phyloP scores from a whole-genome alignment of 495 filamentous ascomycete genomes.

The Podospora fimiseda region DNA sequence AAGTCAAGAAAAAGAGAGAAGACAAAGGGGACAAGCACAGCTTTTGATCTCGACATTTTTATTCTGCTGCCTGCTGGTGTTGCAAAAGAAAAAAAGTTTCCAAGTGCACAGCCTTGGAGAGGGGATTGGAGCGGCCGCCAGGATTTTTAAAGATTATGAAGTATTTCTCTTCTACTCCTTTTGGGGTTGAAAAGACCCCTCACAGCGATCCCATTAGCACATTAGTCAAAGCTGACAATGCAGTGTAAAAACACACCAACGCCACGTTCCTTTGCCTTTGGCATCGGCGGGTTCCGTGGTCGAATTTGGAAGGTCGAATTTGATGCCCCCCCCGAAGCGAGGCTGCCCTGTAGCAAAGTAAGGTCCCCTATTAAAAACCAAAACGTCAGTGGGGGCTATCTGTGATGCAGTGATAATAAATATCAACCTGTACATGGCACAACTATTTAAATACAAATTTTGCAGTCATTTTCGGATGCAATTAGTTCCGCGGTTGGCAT shows the following conservation, averaged over 20 bases:
- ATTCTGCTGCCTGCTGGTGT: not conserved
- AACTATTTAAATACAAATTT: not conserved
- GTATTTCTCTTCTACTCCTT: constrained; percentile 1
- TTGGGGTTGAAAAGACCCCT: not conserved
- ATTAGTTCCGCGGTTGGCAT: not conserved
- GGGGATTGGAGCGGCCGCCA: not conserved
- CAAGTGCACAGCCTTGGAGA: constrained; percentile 1
- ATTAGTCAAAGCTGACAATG: constrained; percentile 23
- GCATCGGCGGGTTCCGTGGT: not conserved
- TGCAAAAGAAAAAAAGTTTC: not conserved
- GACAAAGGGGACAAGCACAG: too few relatives aligned
- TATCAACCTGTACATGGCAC: too few relatives aligned
- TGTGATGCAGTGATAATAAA: not conserved
- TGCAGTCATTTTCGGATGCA: not conserved
- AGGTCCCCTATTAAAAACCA: not conserved
- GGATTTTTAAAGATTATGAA: not conserved
- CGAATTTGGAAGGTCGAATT: not conserved
- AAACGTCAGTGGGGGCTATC: not conserved
- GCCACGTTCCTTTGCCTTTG: not conserved
- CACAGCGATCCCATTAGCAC: not conserved
- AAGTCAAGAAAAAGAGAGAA: too few relatives aligned
- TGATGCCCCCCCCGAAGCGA: not conserved
- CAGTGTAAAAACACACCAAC: constrained; percentile 3
- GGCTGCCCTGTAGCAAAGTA: not conserved
- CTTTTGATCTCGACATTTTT: too few relatives aligned